Percentiles rank a stretch among this genome's conserved stretches.
phyloP scores from a whole-genome alignment of 1,139 yeast species.

The Taphrina betulina region DNA sequence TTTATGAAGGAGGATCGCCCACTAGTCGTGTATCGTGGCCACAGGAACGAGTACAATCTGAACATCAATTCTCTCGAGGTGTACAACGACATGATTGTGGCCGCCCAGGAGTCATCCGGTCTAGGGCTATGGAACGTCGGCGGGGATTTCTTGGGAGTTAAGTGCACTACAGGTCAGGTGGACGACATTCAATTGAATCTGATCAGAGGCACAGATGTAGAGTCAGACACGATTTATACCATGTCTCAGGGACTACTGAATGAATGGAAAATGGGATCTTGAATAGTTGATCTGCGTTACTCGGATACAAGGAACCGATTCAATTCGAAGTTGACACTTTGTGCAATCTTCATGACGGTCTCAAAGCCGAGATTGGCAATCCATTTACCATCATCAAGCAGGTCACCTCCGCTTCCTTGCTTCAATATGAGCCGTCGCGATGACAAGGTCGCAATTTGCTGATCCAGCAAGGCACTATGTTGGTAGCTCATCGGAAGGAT shows the following conservation, averaged over 20 bases:
- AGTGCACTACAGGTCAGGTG: not conserved
- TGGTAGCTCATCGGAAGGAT: constrained; percentile 47
- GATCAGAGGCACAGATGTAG: not conserved
- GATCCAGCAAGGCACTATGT: constrained; percentile 54
- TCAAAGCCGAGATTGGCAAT: constrained; percentile 60
- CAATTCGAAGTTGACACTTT: constrained; percentile 57
- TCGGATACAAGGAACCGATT: constrained; percentile 49
- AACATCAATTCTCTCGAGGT: constrained; percentile 14
- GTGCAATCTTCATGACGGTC: constrained; percentile 53
- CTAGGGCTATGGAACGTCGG: constrained; percentile 16
- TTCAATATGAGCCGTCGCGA: constrained; percentile 54
- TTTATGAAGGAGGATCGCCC: constrained; percentile 3
- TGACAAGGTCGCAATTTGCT: constrained; percentile 61
- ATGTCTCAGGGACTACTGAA: constrained; percentile 19
- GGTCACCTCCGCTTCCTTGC: constrained; percentile 52
- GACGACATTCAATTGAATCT: constrained; percentile 5
- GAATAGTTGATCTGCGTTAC: constrained; percentile 5
- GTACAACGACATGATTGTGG: constrained; percentile 4
- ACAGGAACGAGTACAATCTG: constrained; percentile 25
- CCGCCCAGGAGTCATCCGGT: constrained; percentile 13
- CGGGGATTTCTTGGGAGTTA: not conserved
- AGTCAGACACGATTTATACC: constrained; percentile 25
- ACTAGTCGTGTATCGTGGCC: constrained; percentile 12
- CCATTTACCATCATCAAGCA: constrained; percentile 65
- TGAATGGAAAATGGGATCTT: constrained; percentile 6